Evolutionary conservation across 2,329 filamentous ascomycete species (phyloP).

Genomic region (Microdochium bolleyi): DNA sequence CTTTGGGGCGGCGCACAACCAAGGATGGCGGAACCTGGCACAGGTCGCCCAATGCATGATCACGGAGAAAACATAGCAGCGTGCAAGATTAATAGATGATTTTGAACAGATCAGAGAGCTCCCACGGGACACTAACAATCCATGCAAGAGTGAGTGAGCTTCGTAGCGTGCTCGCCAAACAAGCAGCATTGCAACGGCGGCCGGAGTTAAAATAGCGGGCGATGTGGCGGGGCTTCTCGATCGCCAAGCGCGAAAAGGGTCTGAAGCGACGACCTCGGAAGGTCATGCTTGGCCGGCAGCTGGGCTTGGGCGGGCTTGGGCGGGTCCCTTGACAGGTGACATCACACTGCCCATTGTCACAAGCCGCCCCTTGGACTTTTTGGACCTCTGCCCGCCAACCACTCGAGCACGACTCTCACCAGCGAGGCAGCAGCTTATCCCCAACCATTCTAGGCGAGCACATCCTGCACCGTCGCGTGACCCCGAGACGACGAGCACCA

Average conservation of each 20-base stretch:
- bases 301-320: background rate
- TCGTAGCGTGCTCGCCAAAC: too few relatives aligned
- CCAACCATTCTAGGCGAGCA: background rate
- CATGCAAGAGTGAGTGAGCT: too few relatives aligned
- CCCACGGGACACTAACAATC: too few relatives aligned
- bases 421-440: background rate
- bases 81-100: background rate
- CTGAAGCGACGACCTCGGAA: background rate
- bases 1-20: background rate
- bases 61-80: background rate
- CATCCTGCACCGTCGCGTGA: background rate
- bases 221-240: too few relatives aligned
- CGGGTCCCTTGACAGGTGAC: background rate
- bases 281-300: background rate
- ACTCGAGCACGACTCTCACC: background rate
- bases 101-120: background rate
- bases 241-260: too few relatives aligned
- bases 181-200: too few relatives aligned
- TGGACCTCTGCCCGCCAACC: background rate
- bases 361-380: background rate
- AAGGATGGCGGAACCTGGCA: background rate
- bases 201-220: too few relatives aligned
- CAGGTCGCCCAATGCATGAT: background rate
- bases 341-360: background rate
- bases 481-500: too few relatives aligned